Base-by-base conservation (phyloP, 331 rosid genomes). In the Quercus lobata region DNA sequence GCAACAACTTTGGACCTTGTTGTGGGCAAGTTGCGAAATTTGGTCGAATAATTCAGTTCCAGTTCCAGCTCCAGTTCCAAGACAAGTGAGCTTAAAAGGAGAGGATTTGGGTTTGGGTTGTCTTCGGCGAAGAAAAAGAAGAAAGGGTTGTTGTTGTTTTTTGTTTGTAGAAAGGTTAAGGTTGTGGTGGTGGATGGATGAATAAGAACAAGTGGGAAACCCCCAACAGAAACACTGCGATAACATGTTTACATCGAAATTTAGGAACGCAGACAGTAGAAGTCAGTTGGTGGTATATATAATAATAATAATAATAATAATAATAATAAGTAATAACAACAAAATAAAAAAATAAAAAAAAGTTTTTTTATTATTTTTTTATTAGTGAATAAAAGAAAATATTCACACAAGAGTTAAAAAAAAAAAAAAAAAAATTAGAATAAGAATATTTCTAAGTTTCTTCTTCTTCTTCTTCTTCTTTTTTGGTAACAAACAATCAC, bases 1-100 rank as follows among this genome's bases (percentile, higher is more conserved):
- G 68, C 60, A 65, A 83, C 73, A 72, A 79, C 52, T 74, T 57
- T 77, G 73, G 74, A 90, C 97, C 97, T 90, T 89, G 84, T 92
- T 92, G 0, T 91, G 89, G 5, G 85, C 88, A 57, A 92, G 84
- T 65, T 86, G 90, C 55, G 72, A 49, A n/a, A 92, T 35, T 21
- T 80, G 83, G 15, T 89, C 83, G 6, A 69, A 69, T 14, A 85
- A 56, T 76, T 78, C 88, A 76, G 91, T 77, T 71, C 78, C 87
- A 29, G 30, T 14, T 49, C 54, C 53, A 46, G 54, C 15, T 46
- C 16, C 53, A 46, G 53, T 1, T 46, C 54, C 54, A 30, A 74
- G 74, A 52, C 86, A 78, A 49, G 86, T 80, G 82, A 82, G 32
- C 78, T 24, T 74, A 25, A 83, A 73, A 70, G 83, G 53, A 74